These are phyloP conservation scores for Didymella lethalis DNA, from an alignment of 2,329 filamentous ascomycete species.

Conservation along the genomic window DNA sequence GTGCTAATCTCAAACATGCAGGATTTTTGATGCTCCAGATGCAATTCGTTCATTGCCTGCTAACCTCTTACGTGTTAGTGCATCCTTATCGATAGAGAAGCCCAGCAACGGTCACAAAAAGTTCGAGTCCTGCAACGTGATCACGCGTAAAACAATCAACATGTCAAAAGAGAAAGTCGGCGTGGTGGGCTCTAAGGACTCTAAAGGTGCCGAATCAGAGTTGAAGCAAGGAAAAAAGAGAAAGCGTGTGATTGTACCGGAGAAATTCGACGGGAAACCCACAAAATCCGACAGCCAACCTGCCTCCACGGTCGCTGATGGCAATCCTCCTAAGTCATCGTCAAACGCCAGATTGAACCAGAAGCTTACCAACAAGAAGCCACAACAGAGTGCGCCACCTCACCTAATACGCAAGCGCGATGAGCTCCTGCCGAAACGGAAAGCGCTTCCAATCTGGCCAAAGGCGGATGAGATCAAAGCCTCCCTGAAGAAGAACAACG, in stretches of 20 bases:
- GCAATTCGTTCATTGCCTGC: background rate
- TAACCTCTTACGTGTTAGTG: background rate
- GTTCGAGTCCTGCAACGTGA: constrained; percentile 17
- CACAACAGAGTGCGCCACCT: constrained; percentile 25
- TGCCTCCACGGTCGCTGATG: background rate
- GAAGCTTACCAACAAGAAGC: background rate
- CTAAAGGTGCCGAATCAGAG: constrained; percentile 1
- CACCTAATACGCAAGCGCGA: constrained; percentile 55
- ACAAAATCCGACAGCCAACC: constrained; percentile 5
- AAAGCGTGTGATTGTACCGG: constrained; percentile 37
- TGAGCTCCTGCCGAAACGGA: constrained; percentile 61
- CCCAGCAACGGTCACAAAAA: constrained; percentile 29
- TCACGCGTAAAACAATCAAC: constrained; percentile 11
- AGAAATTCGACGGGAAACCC: constrained; percentile 29
- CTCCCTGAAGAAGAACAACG: constrained; percentile 69
- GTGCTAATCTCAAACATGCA: background rate
- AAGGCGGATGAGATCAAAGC: constrained; percentile 74
- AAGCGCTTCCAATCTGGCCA: constrained; percentile 81
- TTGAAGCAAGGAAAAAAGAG: constrained; percentile 44
- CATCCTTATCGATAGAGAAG: constrained; percentile 37
- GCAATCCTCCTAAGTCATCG: constrained; percentile 1
- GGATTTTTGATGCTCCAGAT: background rate
- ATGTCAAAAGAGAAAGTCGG: constrained; percentile 29
- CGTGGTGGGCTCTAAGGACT: background rate
- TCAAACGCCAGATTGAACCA: constrained; percentile 10